phyloP scores from a whole-genome alignment of 2,329 filamentous ascomycete genomes.

The Fusarium humuli region DNA sequence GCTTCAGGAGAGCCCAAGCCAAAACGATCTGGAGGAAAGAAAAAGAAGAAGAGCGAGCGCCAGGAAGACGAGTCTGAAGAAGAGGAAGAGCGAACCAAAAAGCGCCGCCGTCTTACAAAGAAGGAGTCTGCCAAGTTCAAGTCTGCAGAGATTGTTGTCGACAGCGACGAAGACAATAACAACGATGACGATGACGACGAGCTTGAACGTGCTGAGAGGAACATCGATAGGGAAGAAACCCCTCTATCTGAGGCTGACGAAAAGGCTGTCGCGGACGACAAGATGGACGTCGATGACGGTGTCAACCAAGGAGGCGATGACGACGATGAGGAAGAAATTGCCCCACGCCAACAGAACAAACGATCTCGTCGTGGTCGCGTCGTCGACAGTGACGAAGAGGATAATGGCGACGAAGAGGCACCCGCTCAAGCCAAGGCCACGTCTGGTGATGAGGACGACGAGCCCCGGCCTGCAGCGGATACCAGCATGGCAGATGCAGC shows the following conservation, averaged over 20 bases:
- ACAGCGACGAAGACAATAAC: slow-evolving; percentile 70
- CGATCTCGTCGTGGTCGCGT: slow-evolving; percentile 64
- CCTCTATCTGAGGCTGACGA: slow-evolving; percentile 54
- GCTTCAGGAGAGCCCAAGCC: slow-evolving; percentile 56
- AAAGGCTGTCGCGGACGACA: slow-evolving; percentile 54
- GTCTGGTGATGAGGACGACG: slow-evolving; percentile 45
- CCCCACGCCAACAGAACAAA: slow-evolving; percentile 57
- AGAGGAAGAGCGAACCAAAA: slow-evolving; percentile 65
- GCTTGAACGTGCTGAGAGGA: slow-evolving; percentile 60
- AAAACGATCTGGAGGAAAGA: slow-evolving; percentile 62
- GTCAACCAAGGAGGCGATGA: slow-evolving; percentile 55
- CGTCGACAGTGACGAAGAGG: slow-evolving; percentile 67
- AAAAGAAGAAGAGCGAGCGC: slow-evolving; percentile 55
- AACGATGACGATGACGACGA: slow-evolving; percentile 56
- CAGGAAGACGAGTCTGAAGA: slow-evolving; percentile 59
- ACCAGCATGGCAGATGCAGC: slow-evolving; percentile 56
- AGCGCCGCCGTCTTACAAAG: slow-evolving; percentile 69
- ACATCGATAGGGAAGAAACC: slow-evolving; percentile 53
- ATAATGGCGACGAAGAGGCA: slow-evolving; percentile 46
- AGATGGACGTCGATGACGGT: slow-evolving; percentile 65
- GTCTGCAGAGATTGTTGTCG: slow-evolving; percentile 84
- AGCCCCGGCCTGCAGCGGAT: slow-evolving; percentile 49
- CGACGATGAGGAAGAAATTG: slow-evolving; percentile 62
- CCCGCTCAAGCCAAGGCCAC: slow-evolving; percentile 31
- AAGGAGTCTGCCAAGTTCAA: slow-evolving; percentile 76